phyloP scores from a whole-genome alignment of 2,329 filamentous ascomycete species.

The Paraphaeosphaeria minitans region DNA sequence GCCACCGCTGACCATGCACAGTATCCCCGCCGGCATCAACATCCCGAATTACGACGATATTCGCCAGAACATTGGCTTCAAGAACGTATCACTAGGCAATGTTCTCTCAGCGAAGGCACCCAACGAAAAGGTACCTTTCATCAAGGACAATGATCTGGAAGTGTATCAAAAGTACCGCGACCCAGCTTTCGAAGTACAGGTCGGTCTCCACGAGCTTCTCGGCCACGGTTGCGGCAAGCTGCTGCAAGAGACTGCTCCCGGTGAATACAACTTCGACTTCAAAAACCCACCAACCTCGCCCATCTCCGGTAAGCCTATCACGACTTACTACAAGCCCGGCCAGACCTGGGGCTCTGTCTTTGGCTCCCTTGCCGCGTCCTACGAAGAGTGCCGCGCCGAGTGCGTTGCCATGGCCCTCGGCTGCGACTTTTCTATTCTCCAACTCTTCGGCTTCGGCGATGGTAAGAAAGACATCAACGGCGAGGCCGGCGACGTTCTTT shows the following conservation, averaged over 20 bases:
- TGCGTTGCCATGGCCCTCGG: slow-evolving; percentile 89
- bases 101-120: slow-evolving; percentile 89
- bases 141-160: slow-evolving; percentile 75
- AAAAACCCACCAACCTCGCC: slow-evolving; percentile 82
- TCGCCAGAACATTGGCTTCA: slow-evolving; percentile 83
- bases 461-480: slow-evolving; percentile 73
- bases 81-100: slow-evolving; percentile 92
- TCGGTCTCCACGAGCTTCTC: slow-evolving; percentile 87
- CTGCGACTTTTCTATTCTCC: slow-evolving; percentile 85
- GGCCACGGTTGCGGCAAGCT: slow-evolving; percentile 94
- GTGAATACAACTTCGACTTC: slow-evolving; percentile 86
- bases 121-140: slow-evolving; percentile 91
- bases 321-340: slow-evolving; percentile 90
- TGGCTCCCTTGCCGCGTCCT: slow-evolving; percentile 81
- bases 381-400: slow-evolving; percentile 94
- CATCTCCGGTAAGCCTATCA: slow-evolving; percentile 75
- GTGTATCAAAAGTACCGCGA: slow-evolving; percentile 85
- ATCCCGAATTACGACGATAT: slow-evolving; percentile 67
- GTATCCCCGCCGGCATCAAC: slow-evolving; percentile 65
- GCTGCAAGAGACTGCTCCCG: slow-evolving; percentile 82
- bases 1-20: slow-evolving; percentile 17
- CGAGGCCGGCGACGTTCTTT: slow-evolving; percentile 85
- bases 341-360: slow-evolving; percentile 96
- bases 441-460: slow-evolving; percentile 90
- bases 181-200: slow-evolving; percentile 90